These are phyloP conservation scores for Maudiozyma pseudohumilis DNA, from an alignment of 805 yeast species.

Conservation along the genomic window DNA sequence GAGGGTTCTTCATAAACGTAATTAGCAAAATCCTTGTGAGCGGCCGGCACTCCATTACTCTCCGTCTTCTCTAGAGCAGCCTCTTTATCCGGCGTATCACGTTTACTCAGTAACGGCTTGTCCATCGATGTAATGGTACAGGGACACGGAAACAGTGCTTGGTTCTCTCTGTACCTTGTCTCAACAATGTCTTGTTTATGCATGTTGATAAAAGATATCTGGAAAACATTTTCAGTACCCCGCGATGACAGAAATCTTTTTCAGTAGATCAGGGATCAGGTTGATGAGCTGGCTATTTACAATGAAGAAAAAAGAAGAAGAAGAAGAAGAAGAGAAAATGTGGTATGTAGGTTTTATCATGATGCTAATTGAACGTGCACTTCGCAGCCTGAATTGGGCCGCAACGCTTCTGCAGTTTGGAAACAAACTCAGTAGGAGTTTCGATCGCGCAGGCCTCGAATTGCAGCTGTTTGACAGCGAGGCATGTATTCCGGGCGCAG, in stretches of 20 bases:
- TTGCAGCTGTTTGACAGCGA: slow-evolving; percentile 34
- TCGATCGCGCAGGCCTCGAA: slow-evolving; percentile 48
- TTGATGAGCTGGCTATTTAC: too few species aligned
- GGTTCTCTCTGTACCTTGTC: too few species aligned
- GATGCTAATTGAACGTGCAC: neutral
- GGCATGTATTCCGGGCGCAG: slow-evolving; percentile 33
- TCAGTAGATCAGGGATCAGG: too few species aligned
- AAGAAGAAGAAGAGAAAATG: too few species aligned
- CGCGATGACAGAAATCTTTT: too few species aligned
- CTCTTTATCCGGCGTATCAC: neutral
- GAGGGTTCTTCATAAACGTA: slow-evolving; percentile 33
- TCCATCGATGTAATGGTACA: neutral
- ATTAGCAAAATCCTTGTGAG: slow-evolving; percentile 1
- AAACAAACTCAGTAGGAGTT: slow-evolving; percentile 35
- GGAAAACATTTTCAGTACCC: too few species aligned
- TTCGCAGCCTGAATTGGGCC: slow-evolving; percentile 7
- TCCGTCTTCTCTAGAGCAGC: neutral
- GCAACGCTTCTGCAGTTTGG: slow-evolving; percentile 37
- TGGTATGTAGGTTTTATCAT: too few species aligned
- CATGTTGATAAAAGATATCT: too few species aligned
- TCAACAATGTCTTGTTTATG: too few species aligned
- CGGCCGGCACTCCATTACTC: neutral
- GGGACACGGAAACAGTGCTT: too few species aligned
- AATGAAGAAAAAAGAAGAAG: too few species aligned
- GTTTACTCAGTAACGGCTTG: neutral